Conservation (phyloP, 345 rosid genomes). For the Cardiospermum halicacabum region DNA sequence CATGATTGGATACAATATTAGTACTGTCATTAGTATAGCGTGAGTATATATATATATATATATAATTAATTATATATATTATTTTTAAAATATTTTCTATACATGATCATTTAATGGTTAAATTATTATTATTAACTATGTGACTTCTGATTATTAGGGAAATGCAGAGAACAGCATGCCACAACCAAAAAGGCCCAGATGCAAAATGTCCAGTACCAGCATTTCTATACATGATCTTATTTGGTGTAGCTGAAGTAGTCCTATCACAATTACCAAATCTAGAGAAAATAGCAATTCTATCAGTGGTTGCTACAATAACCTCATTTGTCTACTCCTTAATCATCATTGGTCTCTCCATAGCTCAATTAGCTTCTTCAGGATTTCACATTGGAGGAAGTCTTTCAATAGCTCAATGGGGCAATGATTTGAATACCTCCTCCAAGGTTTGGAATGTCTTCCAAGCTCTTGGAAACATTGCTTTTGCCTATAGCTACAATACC, state of each 20-base stretch:
- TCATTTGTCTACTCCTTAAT: slow-evolving; percentile 17
- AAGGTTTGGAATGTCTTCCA: slow-evolving; percentile 44
- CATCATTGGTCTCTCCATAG: slow-evolving; percentile 12
- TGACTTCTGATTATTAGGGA: slow-evolving; percentile 6
- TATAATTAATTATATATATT: too few species aligned
- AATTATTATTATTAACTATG: too few species aligned
- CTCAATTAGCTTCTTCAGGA: not conserved
- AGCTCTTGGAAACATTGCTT: slow-evolving; percentile 51
- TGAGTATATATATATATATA: slow-evolving; percentile 21
- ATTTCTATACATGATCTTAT: slow-evolving; percentile 20
- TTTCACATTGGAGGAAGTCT: not conserved
- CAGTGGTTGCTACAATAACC: slow-evolving; percentile 20
- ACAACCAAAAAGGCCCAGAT: slow-evolving; percentile 13
- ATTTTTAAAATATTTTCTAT: too few species aligned
- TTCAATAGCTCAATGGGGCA: not conserved
- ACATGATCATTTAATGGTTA: too few species aligned
- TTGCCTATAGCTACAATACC: slow-evolving; percentile 38
- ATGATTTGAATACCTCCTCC: not conserved
- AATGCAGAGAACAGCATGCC: slow-evolving; percentile 24
- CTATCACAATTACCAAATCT: slow-evolving; percentile 48
- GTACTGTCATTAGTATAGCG: slow-evolving; percentile 44
- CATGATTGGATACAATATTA: slow-evolving; percentile 49
- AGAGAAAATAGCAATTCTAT: slow-evolving; percentile 21
- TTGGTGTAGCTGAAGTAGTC: slow-evolving; percentile 29
- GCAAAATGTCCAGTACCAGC: slow-evolving; percentile 22